Evolutionary conservation across 345 rosid species (phyloP), one percentile per base, ranked within the genome.

Genomic region (Salix dunnii): DNA sequence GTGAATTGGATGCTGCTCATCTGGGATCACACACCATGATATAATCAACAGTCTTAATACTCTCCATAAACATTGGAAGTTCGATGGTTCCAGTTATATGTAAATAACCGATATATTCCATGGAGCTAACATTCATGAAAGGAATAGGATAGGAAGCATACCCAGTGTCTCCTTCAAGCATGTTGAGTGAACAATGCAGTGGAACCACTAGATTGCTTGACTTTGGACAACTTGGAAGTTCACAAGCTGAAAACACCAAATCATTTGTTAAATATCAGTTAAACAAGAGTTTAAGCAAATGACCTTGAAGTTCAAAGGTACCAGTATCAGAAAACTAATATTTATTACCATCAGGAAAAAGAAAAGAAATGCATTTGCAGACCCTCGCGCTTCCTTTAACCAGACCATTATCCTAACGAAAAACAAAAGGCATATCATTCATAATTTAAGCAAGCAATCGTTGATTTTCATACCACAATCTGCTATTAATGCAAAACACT

Each of bases 111-210:
- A 9, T 42, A 27, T 46, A 13, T 33, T 18, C 23, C 11, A 11
- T 17, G 70, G 62, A 75, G 48, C 62, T 23, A n/a, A 27, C 6
- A 20, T 10, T n/a, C 40, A 51, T 51, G 27, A 31, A 51, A 1
- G 3, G 20, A 61, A 80, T 18, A 31, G 72, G 62, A 33, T 40
- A 14, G 58, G 62, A 80, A 46, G 49, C 86, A 67, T 83, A 91
- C 97, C 97, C 92, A 0, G 94, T 93, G 84, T 91, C 99, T 78
- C 99, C 98, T 87, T 90, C 92, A 74, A 93, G 93, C 92, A 93
- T 91, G 84, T 93, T 90, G 64, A 89, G 89, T 23, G 94, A 93
- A 82, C 99, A 93, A 28, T 77, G 85, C 60, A 95, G 75, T 1
- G 87, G 85, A 83, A 95, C 76, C 80, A 83, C 78, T 76, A 95